Evolutionary conservation across 257 asterid genomes (phyloP).

Genomic region (Linaria vulgaris): DNA sequence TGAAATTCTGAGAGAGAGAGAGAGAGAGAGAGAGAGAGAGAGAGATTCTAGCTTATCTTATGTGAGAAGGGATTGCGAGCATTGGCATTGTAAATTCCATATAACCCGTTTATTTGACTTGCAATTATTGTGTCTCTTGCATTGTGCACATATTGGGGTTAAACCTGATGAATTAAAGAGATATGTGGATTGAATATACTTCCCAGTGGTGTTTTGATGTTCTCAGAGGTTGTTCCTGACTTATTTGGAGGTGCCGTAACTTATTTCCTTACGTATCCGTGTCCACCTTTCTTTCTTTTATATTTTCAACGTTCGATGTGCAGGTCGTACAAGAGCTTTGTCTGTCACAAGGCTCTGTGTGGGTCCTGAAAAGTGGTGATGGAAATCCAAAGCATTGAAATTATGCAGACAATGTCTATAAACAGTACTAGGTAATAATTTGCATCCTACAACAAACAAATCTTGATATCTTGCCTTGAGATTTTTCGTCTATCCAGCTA

Average conservation of each 20-base stretch:
- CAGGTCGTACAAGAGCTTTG: constrained; percentile 78
- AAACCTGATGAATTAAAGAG: background rate
- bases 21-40: too few species aligned
- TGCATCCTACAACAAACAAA: constrained; percentile 1
- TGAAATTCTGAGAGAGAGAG: too few species aligned
- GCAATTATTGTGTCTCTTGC: background rate
- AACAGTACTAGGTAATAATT: constrained; percentile 28
- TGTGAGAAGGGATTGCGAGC: too few species aligned
- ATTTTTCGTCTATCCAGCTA: constrained; percentile 4
- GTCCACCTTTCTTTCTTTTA: background rate
- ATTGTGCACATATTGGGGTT: background rate
- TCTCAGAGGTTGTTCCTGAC: background rate
- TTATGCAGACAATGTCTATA: constrained; percentile 12
- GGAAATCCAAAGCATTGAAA: constrained; percentile 35
- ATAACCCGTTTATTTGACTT: too few species aligned
- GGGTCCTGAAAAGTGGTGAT: constrained; percentile 67
- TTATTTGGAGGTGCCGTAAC: background rate
- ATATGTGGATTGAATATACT: background rate
- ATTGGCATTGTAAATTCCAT: too few species aligned
- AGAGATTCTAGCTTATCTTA: too few species aligned
- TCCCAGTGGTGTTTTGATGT: background rate
- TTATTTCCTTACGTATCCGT: background rate
- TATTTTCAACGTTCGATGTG: constrained; percentile 13
- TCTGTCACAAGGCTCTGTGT: constrained; percentile 50
- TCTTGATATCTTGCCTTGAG: background rate